Evolutionary conservation across 1,139 yeast species (phyloP).

Genomic region (Geotrichum cucujoidarum): DNA sequence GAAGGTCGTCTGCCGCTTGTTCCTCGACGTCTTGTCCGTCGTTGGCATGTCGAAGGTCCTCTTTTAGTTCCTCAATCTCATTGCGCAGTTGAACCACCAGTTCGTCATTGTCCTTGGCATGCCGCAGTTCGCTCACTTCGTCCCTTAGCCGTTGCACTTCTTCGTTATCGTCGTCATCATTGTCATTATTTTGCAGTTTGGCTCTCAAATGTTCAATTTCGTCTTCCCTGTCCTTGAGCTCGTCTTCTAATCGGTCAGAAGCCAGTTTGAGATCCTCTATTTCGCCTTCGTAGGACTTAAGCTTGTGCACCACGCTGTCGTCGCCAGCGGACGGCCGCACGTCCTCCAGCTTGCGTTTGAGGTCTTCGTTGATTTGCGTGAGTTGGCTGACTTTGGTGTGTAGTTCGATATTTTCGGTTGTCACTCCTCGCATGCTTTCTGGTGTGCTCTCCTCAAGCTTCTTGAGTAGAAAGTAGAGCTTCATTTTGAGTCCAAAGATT

Average conservation of each 20-base stretch:
- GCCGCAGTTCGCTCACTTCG: constrained; percentile 8
- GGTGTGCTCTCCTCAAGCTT: constrained; percentile 21
- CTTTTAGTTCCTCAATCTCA: constrained; percentile 25
- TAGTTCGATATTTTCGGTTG: constrained; percentile 24
- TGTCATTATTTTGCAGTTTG: constrained; percentile 22
- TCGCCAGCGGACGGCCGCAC: constrained; percentile 9
- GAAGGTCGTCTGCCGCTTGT: constrained; percentile 25
- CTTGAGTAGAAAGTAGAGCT: constrained; percentile 29
- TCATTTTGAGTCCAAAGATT: constrained; percentile 57
- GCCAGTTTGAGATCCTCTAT: constrained; percentile 8
- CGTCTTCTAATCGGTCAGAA: constrained; percentile 20
- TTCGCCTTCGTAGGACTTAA: constrained; percentile 17
- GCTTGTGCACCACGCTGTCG: constrained; percentile 6
- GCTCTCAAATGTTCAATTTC: constrained; percentile 26
- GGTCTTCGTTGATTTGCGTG: constrained; percentile 20
- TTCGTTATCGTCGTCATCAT: constrained; percentile 26
- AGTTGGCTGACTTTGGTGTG: constrained; percentile 25
- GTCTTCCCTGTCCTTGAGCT: constrained; percentile 23
- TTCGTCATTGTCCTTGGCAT: constrained; percentile 9
- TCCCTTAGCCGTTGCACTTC: constrained; percentile 20
- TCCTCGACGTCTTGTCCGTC: constrained; percentile 4
- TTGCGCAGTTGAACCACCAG: background rate
- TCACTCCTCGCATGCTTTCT: constrained; percentile 22
- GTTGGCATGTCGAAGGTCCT: constrained; percentile 23
- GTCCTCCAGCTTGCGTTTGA: constrained; percentile 15